phyloP scores from a whole-genome alignment of 2,329 filamentous ascomycete genomes.

The Fusarium camptoceras region DNA sequence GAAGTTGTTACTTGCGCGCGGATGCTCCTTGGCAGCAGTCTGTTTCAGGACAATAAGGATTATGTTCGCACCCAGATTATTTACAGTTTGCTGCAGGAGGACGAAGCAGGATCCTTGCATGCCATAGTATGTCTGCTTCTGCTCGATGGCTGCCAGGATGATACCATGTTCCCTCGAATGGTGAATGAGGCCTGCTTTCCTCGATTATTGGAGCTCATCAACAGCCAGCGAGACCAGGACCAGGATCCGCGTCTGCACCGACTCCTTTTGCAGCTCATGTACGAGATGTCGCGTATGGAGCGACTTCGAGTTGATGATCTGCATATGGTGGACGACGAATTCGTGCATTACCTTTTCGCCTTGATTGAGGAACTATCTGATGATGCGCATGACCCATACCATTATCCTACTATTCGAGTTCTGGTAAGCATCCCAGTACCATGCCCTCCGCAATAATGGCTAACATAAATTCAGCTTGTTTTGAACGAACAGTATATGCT shows the following conservation, averaged over 20 bases:
- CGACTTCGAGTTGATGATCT: conserved; percentile 81
- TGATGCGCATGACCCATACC: conserved; percentile 91
- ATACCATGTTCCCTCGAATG: conserved; percentile 86
- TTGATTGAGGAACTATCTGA: conserved; percentile 90
- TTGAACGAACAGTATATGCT: conserved; percentile 99
- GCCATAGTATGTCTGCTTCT: conserved; percentile 86
- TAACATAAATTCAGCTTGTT: conserved; percentile 73
- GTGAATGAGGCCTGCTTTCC: conserved; percentile 86
- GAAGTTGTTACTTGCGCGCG: conserved; percentile 85
- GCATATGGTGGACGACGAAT: conserved; percentile 79
- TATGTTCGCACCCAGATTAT: conserved; percentile 95
- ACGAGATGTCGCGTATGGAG: conserved; percentile 96
- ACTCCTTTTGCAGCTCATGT: conserved; percentile 86
- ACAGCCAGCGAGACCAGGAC: conserved; percentile 70
- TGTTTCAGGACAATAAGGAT: conserved; percentile 80
- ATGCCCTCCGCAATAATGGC: neutral
- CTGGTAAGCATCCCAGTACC: conserved; percentile 69
- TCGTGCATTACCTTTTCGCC: conserved; percentile 84
- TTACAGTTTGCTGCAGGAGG: conserved; percentile 90
- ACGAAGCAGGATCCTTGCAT: conserved; percentile 83
- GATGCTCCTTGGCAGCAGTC: conserved; percentile 77
- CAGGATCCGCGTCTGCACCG: conserved; percentile 80
- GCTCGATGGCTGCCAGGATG: conserved; percentile 84
- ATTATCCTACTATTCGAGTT: conserved; percentile 94
- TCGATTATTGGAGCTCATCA: conserved; percentile 84